These are phyloP conservation scores for Aspergillus diversus DNA, from an alignment of 495 filamentous ascomycete genomes.

Conservation along the genomic window DNA sequence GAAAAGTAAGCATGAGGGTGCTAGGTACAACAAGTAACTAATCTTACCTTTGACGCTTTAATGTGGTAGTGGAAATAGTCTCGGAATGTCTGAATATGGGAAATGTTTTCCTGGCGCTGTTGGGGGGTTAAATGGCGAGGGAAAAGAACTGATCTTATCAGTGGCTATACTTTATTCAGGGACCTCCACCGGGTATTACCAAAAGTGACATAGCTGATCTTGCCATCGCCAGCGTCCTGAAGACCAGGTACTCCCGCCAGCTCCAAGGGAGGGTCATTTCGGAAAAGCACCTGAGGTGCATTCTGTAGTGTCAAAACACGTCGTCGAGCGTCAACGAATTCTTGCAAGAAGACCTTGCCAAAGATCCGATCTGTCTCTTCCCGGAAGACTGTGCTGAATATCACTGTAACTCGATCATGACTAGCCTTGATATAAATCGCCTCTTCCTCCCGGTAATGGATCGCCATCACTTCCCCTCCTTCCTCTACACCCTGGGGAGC, in stretches of 20 bases:
- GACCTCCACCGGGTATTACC: conserved; percentile 54
- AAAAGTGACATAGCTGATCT: conserved; percentile 97
- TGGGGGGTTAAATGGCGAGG: conserved; percentile 90
- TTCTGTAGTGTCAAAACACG: conserved; percentile 86
- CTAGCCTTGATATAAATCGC: conserved; percentile 99
- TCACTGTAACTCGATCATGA: conserved; percentile 95
- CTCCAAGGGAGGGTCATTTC: conserved; percentile 92
- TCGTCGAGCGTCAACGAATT: conserved; percentile 94
- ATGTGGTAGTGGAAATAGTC: conserved; percentile 99
- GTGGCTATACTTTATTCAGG: neutral
- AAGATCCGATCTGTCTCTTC: conserved; percentile 98
- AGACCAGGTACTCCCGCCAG: conserved; percentile 84
- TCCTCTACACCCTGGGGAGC: conserved; percentile 87
- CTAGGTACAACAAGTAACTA: neutral
- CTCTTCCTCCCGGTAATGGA: conserved; percentile 97
- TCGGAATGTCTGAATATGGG: conserved; percentile 98
- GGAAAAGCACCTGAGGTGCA: conserved; percentile 96
- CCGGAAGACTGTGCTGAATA: conserved; percentile 97
- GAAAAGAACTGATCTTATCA: conserved; percentile 73
- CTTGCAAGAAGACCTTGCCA: conserved; percentile 92
- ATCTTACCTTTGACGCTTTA: conserved; percentile 86
- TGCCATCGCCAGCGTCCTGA: conserved; percentile 67
- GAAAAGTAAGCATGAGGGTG: conserved; percentile 21
- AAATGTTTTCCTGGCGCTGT: conserved; percentile 90
- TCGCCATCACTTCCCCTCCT: conserved; percentile 91